Conservation (phyloP, 2,329 filamentous ascomycete genomes). For the Aspergillus fijiensis region DNA sequence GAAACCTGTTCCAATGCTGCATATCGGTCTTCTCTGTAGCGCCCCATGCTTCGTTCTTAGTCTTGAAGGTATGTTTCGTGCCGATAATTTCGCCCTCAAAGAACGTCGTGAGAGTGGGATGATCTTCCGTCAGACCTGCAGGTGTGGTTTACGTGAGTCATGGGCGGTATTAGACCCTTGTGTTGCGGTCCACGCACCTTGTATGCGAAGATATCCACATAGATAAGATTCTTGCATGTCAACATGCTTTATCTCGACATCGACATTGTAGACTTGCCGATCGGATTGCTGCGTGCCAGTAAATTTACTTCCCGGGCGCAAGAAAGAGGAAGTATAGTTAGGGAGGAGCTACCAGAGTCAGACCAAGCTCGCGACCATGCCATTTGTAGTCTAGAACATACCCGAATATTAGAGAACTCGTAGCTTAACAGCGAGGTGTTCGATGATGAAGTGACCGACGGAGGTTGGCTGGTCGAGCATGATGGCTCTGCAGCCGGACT, state of each 20-base stretch:
- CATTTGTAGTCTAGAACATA: constrained; percentile 32
- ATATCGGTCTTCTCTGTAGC: constrained; percentile 88
- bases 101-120: constrained; percentile 95
- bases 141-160: not conserved
- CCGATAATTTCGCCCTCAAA: constrained; percentile 99
- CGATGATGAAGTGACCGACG: constrained; percentile 35
- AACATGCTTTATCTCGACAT: constrained; percentile 95
- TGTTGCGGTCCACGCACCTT: constrained; percentile 60
- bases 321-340: constrained; percentile 77
- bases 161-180: not conserved
- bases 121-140: constrained; percentile 85
- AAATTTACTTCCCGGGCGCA: constrained; percentile 85
- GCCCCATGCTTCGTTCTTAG: constrained; percentile 85
- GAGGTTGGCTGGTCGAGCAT: constrained; percentile 26
- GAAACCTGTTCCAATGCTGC: constrained; percentile 89
- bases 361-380: constrained; percentile 10
- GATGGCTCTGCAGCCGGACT: constrained; percentile 37
- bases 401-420: constrained; percentile 57
- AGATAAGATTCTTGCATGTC: constrained; percentile 92
- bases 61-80: constrained; percentile 89
- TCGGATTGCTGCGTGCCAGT: constrained; percentile 90
- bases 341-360: constrained; percentile 63
- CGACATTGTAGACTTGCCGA: constrained; percentile 87
- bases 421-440: constrained; percentile 52
- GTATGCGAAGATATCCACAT: constrained; percentile 91